Evolutionary conservation across 306 rosid species (phyloP).

Genomic region (Abrus precatorius): DNA sequence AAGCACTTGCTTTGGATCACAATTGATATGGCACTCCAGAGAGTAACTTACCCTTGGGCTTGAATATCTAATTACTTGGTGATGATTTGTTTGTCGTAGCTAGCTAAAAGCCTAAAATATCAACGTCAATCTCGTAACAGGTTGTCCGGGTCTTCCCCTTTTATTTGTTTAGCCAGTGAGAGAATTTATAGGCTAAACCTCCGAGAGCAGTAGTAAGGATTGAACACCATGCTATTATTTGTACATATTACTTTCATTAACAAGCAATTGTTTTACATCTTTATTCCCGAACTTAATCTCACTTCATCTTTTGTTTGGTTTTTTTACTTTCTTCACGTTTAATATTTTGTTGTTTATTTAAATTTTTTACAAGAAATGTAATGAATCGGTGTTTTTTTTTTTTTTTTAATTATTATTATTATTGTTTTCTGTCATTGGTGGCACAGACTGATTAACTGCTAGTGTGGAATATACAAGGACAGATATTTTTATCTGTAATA

Average conservation of each 20-base stretch:
- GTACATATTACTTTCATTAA: constrained; percentile 51
- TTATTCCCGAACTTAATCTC: neutral
- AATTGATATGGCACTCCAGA: constrained; percentile 38
- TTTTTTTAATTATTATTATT: too few species aligned
- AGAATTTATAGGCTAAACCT: constrained; percentile 31
- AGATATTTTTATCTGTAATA: neutral
- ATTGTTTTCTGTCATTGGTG: neutral
- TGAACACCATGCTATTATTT: constrained; percentile 20
- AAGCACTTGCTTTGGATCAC: constrained; percentile 10
- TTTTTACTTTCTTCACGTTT: neutral
- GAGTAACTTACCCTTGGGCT: neutral
- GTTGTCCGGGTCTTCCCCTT: constrained; percentile 15
- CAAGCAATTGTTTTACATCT: constrained; percentile 24
- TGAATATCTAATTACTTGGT: constrained; percentile 19
- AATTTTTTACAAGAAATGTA: neutral
- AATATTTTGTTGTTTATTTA: neutral
- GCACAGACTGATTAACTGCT: neutral
- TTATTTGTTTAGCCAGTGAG: neutral
- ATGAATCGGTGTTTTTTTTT: neutral
- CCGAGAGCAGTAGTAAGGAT: constrained; percentile 35
- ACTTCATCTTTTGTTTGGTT: neutral
- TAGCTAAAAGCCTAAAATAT: constrained; percentile 11
- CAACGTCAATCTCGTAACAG: constrained; percentile 30
- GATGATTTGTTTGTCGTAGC: constrained; percentile 15
- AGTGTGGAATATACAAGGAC: neutral